Evolutionary conservation across 2,329 filamentous ascomycete species (phyloP).

Genomic region (Aureobasidium zeae): DNA sequence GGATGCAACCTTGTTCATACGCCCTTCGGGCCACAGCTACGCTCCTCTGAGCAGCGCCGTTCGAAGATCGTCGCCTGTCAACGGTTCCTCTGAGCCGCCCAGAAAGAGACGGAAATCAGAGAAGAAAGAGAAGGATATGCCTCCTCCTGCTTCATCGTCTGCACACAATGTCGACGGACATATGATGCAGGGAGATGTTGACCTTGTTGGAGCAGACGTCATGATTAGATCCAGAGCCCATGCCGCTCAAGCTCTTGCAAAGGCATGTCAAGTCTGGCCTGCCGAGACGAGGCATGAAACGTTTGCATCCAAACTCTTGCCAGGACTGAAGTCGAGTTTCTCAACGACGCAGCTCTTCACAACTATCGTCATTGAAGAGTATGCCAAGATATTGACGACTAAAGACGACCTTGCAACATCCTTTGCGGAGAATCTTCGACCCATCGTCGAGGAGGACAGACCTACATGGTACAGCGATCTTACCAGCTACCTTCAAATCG

Average conservation of each 20-base stretch:
- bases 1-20: slow-evolving; percentile 81
- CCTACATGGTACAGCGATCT: slow-evolving; percentile 81
- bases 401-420: slow-evolving; percentile 45
- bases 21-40: slow-evolving; percentile 82
- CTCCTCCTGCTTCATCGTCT: slow-evolving; percentile 41
- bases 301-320: slow-evolving; percentile 57
- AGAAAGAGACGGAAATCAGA: slow-evolving; percentile 76
- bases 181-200: slow-evolving; percentile 95
- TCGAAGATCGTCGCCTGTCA: slow-evolving; percentile 33
- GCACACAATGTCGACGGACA: slow-evolving; percentile 94
- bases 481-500: slow-evolving; percentile 79
- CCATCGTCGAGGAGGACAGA: slow-evolving; percentile 71
- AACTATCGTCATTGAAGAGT: slow-evolving; percentile 80
- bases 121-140: slow-evolving; percentile 63
- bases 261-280: slow-evolving; percentile 72
- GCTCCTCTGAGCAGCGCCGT: slow-evolving; percentile 39
- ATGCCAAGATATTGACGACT: slow-evolving; percentile 48
- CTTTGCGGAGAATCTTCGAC: slow-evolving; percentile 57
- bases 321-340: slow-evolving; percentile 60
- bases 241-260: slow-evolving; percentile 75
- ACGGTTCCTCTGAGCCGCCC: slow-evolving; percentile 52
- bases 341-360: slow-evolving; percentile 81
- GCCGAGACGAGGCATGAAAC: slow-evolving; percentile 46
- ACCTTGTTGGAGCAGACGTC: slow-evolving; percentile 81
- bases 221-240: slow-evolving; percentile 84